Evolutionary conservation across 2,329 filamentous ascomycete genomes (phyloP), one percentile per base, ranked within the genome.

Genomic region (Epichloe elymi): DNA sequence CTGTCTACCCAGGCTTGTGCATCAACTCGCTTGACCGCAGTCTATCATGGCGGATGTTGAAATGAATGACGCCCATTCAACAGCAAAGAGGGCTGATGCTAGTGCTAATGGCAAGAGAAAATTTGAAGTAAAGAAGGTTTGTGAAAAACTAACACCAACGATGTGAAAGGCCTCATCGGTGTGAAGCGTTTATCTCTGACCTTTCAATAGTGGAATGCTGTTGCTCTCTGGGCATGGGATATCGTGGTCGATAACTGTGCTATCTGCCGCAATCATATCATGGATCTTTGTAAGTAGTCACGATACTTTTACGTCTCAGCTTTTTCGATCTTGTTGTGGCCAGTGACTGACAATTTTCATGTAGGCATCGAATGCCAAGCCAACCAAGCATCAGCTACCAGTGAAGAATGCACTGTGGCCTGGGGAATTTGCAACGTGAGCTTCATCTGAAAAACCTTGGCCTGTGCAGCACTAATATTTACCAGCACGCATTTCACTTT

Each of bases 181-280:
- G 14, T 44, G 38, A 8, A 19, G 33, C n/a, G 19, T 23, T 30
- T 17, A 11, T 26, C 41, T 46, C 39, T 45, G 36, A 52, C 26
- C 20, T 23, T 35, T 40, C 17, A 56, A 42, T 63, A 96, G 91
- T 98, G 93, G 93, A 97, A 97, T 62, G 93, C 93, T 0, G 93
- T 98, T 48, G 90, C 93, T 40, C 78, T 98, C 2, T 98, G 93
- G 93, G 93, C 93, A 0, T 98, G 93, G 93, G 93, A 98, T 66
- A 98, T 98, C 53, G 90, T 97, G 35, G 93, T 98, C 55, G 93
- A 98, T 72, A 98, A 98, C 78, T 98, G 93, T 67, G 93, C 93
- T 62, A 98, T 98, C 66, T 98, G 93, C 76, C 81, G 93, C 66
- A 98, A 98, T 68, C 93, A 98, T 69, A 98, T 98, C 70, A 98